Evolutionary conservation across 2,329 filamentous ascomycete genomes (phyloP).

Genomic region (Chaetomium olivaceum): DNA sequence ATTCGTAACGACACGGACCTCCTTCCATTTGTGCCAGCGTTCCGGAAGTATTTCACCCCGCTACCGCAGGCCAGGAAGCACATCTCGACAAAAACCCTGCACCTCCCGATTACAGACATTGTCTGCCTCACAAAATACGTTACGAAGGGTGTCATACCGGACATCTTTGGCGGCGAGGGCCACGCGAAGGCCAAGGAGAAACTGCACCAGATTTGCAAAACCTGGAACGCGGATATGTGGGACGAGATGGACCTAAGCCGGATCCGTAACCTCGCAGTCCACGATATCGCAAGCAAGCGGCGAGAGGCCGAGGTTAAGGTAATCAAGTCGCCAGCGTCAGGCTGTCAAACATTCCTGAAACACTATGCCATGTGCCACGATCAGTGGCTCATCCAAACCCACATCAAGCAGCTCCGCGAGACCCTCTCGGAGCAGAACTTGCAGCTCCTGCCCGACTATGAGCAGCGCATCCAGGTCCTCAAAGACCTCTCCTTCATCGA

Average conservation of each 20-base stretch:
- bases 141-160: constrained; percentile 59
- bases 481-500: constrained; percentile 93
- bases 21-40: constrained; percentile 75
- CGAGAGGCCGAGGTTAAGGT: constrained; percentile 62
- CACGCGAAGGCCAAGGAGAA: constrained; percentile 62
- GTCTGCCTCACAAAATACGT: constrained; percentile 79
- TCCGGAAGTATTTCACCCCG: constrained; percentile 66
- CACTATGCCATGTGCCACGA: constrained; percentile 97
- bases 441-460: constrained; percentile 92
- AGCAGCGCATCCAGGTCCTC: constrained; percentile 88
- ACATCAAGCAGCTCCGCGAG: constrained; percentile 82
- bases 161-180: constrained; percentile 56
- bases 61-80: constrained; percentile 67
- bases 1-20: constrained; percentile 79
- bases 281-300: constrained; percentile 76
- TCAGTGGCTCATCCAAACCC: constrained; percentile 93
- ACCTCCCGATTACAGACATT: constrained; percentile 74
- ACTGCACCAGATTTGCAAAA: constrained; percentile 66
- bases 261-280: constrained; percentile 78
- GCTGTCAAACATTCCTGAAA: constrained; percentile 79
- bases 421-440: constrained; percentile 95
- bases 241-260: constrained; percentile 80
- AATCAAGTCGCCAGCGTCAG: constrained; percentile 64
- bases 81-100: constrained; percentile 66
- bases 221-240: constrained; percentile 76